Percentiles rank a stretch among this genome's conserved stretches.
Evolutionary conservation across 2,329 filamentous ascomycete species (phyloP).

Genomic region (Apiospora rasikravindrae): DNA sequence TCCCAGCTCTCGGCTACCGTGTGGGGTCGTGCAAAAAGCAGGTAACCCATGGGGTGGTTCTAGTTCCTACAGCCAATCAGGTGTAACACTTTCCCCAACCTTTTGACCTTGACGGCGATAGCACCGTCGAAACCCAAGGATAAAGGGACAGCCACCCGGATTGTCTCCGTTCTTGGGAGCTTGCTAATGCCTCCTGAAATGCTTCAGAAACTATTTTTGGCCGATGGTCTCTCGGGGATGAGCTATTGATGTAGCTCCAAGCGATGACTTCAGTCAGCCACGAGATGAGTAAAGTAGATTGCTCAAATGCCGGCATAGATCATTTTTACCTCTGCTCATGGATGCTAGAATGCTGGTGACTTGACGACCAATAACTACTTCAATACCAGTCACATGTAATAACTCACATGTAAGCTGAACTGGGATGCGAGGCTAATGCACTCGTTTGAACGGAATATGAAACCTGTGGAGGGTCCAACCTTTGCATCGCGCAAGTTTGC

Average conservation of each 20-base stretch:
- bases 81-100: conserved; percentile 7
- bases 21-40: neutral
- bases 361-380: neutral
- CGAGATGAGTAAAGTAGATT: neutral
- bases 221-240: neutral
- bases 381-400: neutral
- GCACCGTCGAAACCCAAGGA: neutral
- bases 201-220: too few relatives aligned
- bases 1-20: neutral
- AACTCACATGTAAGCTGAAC: neutral
- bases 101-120: neutral
- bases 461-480: neutral
- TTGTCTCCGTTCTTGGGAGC: too few relatives aligned
- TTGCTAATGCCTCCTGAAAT: neutral
- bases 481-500: neutral
- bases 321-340: neutral
- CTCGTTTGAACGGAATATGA: neutral
- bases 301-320: neutral
- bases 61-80: neutral
- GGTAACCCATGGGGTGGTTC: neutral
- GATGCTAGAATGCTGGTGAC: too few relatives aligned
- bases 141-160: neutral
- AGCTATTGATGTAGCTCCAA: neutral
- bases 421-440: neutral
- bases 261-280: neutral